Base-by-base conservation (phyloP, 2,329 filamentous ascomycete species). In the Nannizzia gypsea region DNA sequence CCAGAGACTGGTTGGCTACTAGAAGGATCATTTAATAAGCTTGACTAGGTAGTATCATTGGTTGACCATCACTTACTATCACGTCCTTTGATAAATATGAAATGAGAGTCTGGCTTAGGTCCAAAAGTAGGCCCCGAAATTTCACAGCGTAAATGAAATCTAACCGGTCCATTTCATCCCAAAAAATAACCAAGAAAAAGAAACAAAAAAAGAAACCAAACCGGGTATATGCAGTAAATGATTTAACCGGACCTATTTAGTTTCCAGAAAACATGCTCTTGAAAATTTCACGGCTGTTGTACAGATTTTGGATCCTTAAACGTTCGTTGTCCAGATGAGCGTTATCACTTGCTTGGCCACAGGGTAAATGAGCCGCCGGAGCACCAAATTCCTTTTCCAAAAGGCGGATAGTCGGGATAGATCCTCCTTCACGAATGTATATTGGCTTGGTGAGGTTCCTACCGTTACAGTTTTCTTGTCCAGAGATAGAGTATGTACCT, bases 251-350 rank as follows among this genome's bases (percentile, higher is more conserved):
- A 57, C 77, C 76, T 66, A 93, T 70, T 64, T 85, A 93, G 70
- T 64, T 85, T 83, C 65, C 79, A 77, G 75, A 99, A 99, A 58
- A 58, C 4, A 97, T 89, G 69, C 83, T 83, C 63, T 85, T 86
- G 67, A 99, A 93, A 62, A 99, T 96, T 73, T 93, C 90, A 64
- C 91, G 83, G 64, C 90, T 93, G 76, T 95, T 96, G 62, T 90
- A 83, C 67, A 99, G 70, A 73, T 99, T 99, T 66, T 88, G 76
- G 60, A 99, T 77, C 58, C 93, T 80, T 72, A 99, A 77, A n/a
- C 93, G 78, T 79, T 99, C 93, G 68, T 99, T 97, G 69, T 95
- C 89, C 73, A 99, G 74, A 81, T 99, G 93, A 17, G 92, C 93
- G 57, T 86, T 86, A 69, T 99, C 93, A 67, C 89, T 96, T 11